Conservation (phyloP, 1,139 yeast genomes). For the Debaryomyces sp. region DNA sequence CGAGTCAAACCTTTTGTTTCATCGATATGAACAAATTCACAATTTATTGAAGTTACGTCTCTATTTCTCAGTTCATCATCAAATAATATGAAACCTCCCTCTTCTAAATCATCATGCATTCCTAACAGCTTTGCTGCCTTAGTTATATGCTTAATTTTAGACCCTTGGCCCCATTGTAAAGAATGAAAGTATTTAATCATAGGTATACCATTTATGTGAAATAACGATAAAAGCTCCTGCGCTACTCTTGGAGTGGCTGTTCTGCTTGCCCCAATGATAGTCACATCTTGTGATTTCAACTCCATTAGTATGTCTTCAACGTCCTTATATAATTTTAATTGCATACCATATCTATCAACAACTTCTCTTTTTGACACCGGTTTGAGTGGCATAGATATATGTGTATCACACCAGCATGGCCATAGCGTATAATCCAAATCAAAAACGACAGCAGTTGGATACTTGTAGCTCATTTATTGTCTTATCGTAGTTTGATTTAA, state of each 20-base stretch:
- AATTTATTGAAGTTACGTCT: slow-evolving; percentile 66
- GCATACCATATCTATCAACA: slow-evolving; percentile 51
- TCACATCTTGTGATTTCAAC: slow-evolving; percentile 42
- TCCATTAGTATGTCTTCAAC: slow-evolving; percentile 58
- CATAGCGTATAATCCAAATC: slow-evolving; percentile 79
- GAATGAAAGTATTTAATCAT: slow-evolving; percentile 51
- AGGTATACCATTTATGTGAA: slow-evolving; percentile 52
- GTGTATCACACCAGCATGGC: slow-evolving; percentile 74
- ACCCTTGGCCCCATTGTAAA: slow-evolving; percentile 68
- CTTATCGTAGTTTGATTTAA: background rate
- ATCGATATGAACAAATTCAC: slow-evolving; percentile 58
- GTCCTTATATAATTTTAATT: slow-evolving; percentile 57
- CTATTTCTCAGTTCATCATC: slow-evolving; percentile 71
- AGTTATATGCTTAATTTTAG: slow-evolving; percentile 62
- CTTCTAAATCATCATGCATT: slow-evolving; percentile 41
- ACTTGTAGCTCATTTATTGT: slow-evolving; percentile 17
- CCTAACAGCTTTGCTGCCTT: slow-evolving; percentile 46
- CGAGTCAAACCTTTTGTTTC: slow-evolving; percentile 54
- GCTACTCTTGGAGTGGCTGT: slow-evolving; percentile 71
- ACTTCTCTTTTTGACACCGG: slow-evolving; percentile 25
- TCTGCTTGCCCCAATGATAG: slow-evolving; percentile 66
- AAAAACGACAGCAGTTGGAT: slow-evolving; percentile 68
- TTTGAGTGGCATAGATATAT: slow-evolving; percentile 52
- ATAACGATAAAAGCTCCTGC: slow-evolving; percentile 49
- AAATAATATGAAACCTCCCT: slow-evolving; percentile 58